Evolutionary conservation across 495 filamentous ascomycete genomes (phyloP), one percentile per base, ranked within the genome.

Genomic region (Penicillium cosmopolitanum): DNA sequence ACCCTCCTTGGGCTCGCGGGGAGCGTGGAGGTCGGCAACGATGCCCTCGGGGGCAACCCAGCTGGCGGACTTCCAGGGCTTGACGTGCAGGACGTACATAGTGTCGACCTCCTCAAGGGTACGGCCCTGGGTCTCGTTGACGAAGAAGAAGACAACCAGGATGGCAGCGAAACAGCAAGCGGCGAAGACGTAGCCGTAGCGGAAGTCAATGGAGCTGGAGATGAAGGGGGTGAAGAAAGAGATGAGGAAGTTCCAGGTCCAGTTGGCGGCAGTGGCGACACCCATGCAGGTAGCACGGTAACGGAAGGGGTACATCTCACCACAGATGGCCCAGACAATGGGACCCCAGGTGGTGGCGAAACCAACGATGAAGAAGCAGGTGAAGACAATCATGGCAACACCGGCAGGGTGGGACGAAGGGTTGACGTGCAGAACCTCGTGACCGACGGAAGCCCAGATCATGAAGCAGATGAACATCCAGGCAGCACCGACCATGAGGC

Each of bases 171-270:
- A 73, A 68, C 85, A 88, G 77, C 86, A 91, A 4, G 70, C 85
- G 4, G 87, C 90, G 63, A 94, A 93, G 59, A 96, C 84, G 71
- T 90, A 94, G 35, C 91, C 91, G 74, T 92, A 93, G 23, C 78
- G 73, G 75, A 86, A 94, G 60, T 85, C 79, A 62, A 96, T 93
- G 36, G 82, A 78, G 18, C 70, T 69, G 40, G 80, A 84, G 66
- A 91, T 90, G 72, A 90, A 87, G 7, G 91, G 90, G 2, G 91
- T 92, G 77, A 93, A 90, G 81, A 95, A 92, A 11, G 86, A 85
- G 65, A 95, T 86, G 62, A 94, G 71, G 80, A 94, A 96, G 73
- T 96, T 96, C 88, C 87, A 95, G 55, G 87, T 83, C 92, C 92
- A 96, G 78, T 96, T 96, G 54, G 85, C 82, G 6, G 88, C 86